phyloP scores from a whole-genome alignment of 768 basidiomycete species.

The Mycena olivaceomarginata region DNA sequence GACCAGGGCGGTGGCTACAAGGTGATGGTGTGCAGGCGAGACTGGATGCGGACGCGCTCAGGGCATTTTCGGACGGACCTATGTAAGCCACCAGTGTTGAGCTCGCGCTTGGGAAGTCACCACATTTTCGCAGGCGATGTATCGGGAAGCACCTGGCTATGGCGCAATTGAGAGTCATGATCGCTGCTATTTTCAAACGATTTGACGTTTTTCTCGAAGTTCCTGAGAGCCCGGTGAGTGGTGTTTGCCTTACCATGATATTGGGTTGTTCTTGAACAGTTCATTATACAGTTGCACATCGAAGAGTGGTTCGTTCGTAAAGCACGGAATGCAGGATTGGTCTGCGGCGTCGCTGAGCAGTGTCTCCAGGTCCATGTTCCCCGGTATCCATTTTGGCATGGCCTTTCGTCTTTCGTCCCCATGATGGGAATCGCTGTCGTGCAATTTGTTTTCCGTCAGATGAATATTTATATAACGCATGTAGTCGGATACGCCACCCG shows the following conservation, averaged over 20 bases:
- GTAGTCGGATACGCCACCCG: not conserved
- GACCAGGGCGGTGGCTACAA: constrained; percentile 80
- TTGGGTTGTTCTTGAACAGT: not conserved
- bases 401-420: not conserved
- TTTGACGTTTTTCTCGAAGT: constrained; percentile 71
- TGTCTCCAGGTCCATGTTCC: not conserved
- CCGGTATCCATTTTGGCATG: not conserved
- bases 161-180: constrained; percentile 75
- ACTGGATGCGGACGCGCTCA: constrained; percentile 64
- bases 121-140: constrained; percentile 54
- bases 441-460: not conserved
- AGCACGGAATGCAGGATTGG: constrained; percentile 19
- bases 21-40: constrained; percentile 65
- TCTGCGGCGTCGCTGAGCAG: constrained; percentile 10
- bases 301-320: constrained; percentile 42
- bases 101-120: not conserved
- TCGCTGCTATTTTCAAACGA: constrained; percentile 74
- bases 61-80: constrained; percentile 79
- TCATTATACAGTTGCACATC: constrained; percentile 17
- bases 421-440: not conserved
- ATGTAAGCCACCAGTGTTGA: constrained; percentile 58
- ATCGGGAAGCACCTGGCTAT: constrained; percentile 77
- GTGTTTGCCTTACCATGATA: not conserved
- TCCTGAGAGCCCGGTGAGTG: constrained; percentile 62
- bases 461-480: not conserved